Evolutionary conservation across 495 filamentous ascomycete species (phyloP), one percentile per base, ranked within the genome.

Genomic region (Aspergillus affinis): DNA sequence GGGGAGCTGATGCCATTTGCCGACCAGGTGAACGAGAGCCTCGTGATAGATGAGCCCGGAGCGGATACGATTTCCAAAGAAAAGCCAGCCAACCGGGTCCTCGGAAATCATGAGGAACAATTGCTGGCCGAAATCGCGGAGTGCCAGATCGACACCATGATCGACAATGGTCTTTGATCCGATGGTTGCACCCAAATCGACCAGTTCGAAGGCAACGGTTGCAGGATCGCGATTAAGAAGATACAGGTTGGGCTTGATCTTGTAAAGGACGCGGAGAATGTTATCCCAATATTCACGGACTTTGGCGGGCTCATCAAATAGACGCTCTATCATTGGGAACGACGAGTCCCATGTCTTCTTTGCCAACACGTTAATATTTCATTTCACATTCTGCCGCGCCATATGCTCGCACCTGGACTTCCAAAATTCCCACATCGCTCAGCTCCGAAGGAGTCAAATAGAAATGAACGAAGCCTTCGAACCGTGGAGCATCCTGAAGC

Each of bases 31-130:
- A 57, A 79, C 67, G 19, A 84, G 63, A 13, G 77, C 69, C 59
- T 84, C 81, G 9, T 73, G 66, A 71, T 78, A 81, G 46, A 84
- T 76, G 9, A 65, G 13, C 30, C 69, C 65, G 1, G 76, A 80
- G 49, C 71, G 69, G 47, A 84, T 63, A 7, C 71, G 73, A 13
- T 51, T 50, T 18, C 65, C 79, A 3, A 82, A 64, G 32, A 66
- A 64, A 17, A 75, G 58, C 81, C 82, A 85, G 0, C 27, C 57
- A 21, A 70, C 62, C 1, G 81, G 76, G 13, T 70, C 67, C 4
- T 47, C 49, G 18, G 65, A 48, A 53, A 85, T 75, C 15, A 75
- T 13, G 4, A 41, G 36, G 36, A 41, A 41, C 13, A 84, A 65
- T 7, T 61, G 19, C 44, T 80, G 73, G 32, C 70, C 75, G 12